Evolutionary conservation across 306 rosid species (phyloP).

Genomic region (Rosa rugosa): DNA sequence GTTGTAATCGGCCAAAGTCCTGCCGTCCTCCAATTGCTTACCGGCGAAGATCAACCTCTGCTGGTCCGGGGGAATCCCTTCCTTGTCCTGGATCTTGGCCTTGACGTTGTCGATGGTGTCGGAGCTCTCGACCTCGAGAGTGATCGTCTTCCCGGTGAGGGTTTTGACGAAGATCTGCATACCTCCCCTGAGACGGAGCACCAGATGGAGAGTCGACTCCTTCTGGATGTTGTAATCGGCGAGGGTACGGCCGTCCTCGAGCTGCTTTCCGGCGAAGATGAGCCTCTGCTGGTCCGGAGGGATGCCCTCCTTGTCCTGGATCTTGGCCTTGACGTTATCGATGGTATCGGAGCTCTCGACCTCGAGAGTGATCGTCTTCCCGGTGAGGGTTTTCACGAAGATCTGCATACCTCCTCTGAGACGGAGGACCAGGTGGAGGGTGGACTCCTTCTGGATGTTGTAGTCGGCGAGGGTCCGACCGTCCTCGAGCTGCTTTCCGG

Average conservation of each 20-base stretch:
- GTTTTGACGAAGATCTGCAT: slow-evolving; percentile 51
- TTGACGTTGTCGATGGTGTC: slow-evolving; percentile 45
- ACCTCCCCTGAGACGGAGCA: slow-evolving; percentile 30
- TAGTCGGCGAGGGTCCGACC: slow-evolving; percentile 42
- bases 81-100: slow-evolving; percentile 52
- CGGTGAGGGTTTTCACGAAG: slow-evolving; percentile 42
- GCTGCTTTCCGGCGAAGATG: slow-evolving; percentile 40
- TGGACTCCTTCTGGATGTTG: slow-evolving; percentile 48
- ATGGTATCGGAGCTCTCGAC: slow-evolving; percentile 50
- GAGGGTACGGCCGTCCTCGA: slow-evolving; percentile 38
- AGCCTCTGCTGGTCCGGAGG: slow-evolving; percentile 41
- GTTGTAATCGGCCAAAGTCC: slow-evolving; percentile 45
- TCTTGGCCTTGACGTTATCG: slow-evolving; percentile 49
- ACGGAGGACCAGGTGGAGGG: slow-evolving; percentile 48
- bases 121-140: slow-evolving; percentile 43
- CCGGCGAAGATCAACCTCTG: slow-evolving; percentile 44
- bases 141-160: slow-evolving; percentile 40
- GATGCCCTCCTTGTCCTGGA: slow-evolving; percentile 42
- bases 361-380: slow-evolving; percentile 39
- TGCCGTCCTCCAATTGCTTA: slow-evolving; percentile 40
- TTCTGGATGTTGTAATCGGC: slow-evolving; percentile 52
- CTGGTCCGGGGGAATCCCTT: slow-evolving; percentile 44
- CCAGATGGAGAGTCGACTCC: slow-evolving; percentile 36
- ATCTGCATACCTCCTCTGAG: slow-evolving; percentile 47
- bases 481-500: slow-evolving; percentile 46